Conservation (phyloP, 352 stramenopile genomes). For the Plasmopara viticola region DNA sequence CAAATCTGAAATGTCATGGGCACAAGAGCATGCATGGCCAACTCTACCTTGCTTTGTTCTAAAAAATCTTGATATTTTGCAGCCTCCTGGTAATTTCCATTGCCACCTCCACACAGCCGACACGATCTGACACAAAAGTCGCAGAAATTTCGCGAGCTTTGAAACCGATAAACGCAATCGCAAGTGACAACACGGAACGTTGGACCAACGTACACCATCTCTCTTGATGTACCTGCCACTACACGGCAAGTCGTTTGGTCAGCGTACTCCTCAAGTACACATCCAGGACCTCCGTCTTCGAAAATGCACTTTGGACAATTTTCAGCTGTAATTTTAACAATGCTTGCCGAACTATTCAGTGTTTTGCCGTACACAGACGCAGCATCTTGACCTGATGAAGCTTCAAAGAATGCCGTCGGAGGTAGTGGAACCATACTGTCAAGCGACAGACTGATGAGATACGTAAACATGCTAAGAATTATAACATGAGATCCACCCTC, state of each 20-base stretch:
- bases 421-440: slow-evolving; percentile 61
- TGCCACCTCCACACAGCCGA: slow-evolving; percentile 65
- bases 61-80: slow-evolving; percentile 73
- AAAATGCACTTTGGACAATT: slow-evolving; percentile 79
- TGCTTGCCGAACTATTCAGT: slow-evolving; percentile 7
- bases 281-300: slow-evolving; percentile 68
- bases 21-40: slow-evolving; percentile 52
- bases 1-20: slow-evolving; percentile 44
- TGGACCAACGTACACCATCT: slow-evolving; percentile 57
- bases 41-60: slow-evolving; percentile 44
- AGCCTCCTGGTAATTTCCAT: slow-evolving; percentile 67
- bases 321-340: slow-evolving; percentile 55
- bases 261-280: slow-evolving; percentile 64
- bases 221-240: slow-evolving; percentile 29
- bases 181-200: slow-evolving; percentile 81
- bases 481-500: slow-evolving; percentile 34
- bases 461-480: slow-evolving; percentile 36
- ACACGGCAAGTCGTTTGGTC: slow-evolving; percentile 42
- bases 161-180: slow-evolving; percentile 76
- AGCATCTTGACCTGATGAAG: slow-evolving; percentile 39
- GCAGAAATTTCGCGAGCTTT: slow-evolving; percentile 57
- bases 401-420: slow-evolving; percentile 68
- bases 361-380: slow-evolving; percentile 34
- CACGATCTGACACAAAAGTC: slow-evolving; percentile 72
- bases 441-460: slow-evolving; percentile 41